Base-by-base conservation (phyloP, 1,284 basidiomycete species). In the Cronartium ribicola region DNA sequence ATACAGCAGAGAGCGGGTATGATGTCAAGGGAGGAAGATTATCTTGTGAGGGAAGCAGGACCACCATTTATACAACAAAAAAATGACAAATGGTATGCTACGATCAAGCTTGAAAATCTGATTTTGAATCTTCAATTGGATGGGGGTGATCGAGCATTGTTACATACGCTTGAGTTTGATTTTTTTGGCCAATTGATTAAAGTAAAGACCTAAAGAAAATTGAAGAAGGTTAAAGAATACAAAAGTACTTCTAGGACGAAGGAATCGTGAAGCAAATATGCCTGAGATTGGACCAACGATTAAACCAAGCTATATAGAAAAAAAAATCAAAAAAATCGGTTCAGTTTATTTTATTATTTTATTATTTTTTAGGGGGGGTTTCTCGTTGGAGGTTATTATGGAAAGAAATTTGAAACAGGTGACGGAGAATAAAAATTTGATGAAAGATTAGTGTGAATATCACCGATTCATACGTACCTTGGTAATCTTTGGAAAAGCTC, bases 121-220 rank as follows among this genome's bases (percentile, higher is more conserved):
- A 51, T 51, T 17, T 55, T 55, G 17, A 20, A 29, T 55, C 13
- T 55, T 55, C 11, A 55, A 0, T 55, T 29, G 29, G 51, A 55
- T 55, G 7, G 14, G n/a, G 51, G 51, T 55, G 51, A 4, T 55
- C 4, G 5, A 55, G 51, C n/a, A 55, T 29, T 8, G n/a, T 55
- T 55, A 55, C n/a, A n/a, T n/a, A n/a, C n/a, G n/a, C n/a, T 55
- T 55, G 29, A 55, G 51, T 55, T 13, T 55, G 29, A 55, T 59
- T 44, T 69, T 69, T 59, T 69, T 69, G 41, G 44, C 36, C 17
- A 69, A 43, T 46, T 46, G 61, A 46, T 69, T 62, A 46, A 62
- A 59, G 57, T 69, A 69, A 20, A 29, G 67, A 61, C 14, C 67
- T 43, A 37, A 48, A 48, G 67, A 69, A 39, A 69, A 69, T 17